phyloP scores from a whole-genome alignment of 495 filamentous ascomycete species.

The Aspergillus olivimuriae region DNA sequence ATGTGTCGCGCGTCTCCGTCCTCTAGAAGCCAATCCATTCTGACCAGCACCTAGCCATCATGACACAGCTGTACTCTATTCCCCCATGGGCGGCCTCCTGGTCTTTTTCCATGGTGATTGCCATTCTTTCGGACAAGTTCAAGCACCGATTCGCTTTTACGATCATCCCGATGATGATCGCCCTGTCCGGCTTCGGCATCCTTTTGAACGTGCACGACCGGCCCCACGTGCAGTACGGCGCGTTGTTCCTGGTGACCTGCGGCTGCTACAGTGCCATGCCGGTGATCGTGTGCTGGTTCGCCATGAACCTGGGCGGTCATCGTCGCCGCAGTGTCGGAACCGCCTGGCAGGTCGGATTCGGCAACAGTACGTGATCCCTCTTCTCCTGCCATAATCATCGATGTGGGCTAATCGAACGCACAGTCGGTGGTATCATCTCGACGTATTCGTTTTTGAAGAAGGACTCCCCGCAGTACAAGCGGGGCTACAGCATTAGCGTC shows the following conservation, averaged over 20 bases:
- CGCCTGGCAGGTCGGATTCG: conserved; percentile 87
- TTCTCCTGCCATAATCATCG: too few relatives aligned
- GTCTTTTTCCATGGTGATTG: conserved; percentile 67
- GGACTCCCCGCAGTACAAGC: conserved; percentile 59
- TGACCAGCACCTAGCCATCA: conserved; percentile 42
- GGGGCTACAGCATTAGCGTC: conserved; percentile 74
- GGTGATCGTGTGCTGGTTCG: conserved; percentile 86
- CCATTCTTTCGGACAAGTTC: conserved; percentile 58
- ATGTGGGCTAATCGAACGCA: too few relatives aligned
- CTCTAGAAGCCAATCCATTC: conserved; percentile 8
- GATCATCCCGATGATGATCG: conserved; percentile 54
- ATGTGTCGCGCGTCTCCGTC: conserved; percentile 8
- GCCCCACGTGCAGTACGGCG: conserved; percentile 58
- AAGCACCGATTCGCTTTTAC: conserved; percentile 73
- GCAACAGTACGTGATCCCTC: conserved; percentile 54
- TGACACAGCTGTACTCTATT: conserved; percentile 77
- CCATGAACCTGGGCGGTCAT: conserved; percentile 87
- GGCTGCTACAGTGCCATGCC: conserved; percentile 70
- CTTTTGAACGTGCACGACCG: conserved; percentile 60
- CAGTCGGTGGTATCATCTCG: conserved; percentile 76
- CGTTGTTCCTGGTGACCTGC: conserved; percentile 63
- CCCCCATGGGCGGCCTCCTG: conserved; percentile 81
- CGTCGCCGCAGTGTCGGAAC: conserved; percentile 74
- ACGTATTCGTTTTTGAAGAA: conserved; percentile 72
- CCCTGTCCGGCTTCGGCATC: conserved; percentile 66